Percentiles rank a stretch among this genome's conserved stretches.
Evolutionary conservation across 2,329 filamentous ascomycete genomes (phyloP).

Genomic region (Didymella exigua): DNA sequence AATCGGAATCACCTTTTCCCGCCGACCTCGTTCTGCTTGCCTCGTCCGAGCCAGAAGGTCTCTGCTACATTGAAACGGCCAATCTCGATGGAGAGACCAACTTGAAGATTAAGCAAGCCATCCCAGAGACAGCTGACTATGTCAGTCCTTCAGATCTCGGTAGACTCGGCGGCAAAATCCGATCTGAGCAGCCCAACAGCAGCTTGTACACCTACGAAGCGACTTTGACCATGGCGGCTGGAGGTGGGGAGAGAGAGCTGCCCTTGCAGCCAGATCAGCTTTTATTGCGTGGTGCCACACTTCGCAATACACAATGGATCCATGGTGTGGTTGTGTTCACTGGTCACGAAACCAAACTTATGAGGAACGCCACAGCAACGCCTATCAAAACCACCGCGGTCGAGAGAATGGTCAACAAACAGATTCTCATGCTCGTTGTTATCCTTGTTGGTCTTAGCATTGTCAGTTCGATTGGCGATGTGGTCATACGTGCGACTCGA

Average conservation of each 20-base stretch:
- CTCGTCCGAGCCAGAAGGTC: constrained; percentile 93
- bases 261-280: constrained; percentile 90
- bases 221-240: constrained; percentile 86
- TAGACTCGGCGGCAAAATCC: constrained; percentile 81
- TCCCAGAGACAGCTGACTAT: constrained; percentile 87
- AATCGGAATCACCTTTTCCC: constrained; percentile 94
- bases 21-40: constrained; percentile 91
- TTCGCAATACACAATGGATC: constrained; percentile 96
- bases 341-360: constrained; percentile 97
- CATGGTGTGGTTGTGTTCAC: constrained; percentile 96
- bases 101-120: constrained; percentile 96
- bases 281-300: constrained; percentile 86
- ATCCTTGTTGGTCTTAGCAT: constrained; percentile 85
- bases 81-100: constrained; percentile 98
- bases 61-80: constrained; percentile 98
- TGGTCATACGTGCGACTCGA: constrained; percentile 72
- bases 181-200: constrained; percentile 97
- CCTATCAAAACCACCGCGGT: constrained; percentile 98
- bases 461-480: constrained; percentile 87
- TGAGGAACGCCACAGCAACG: constrained; percentile 96
- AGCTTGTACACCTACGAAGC: constrained; percentile 98
- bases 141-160: constrained; percentile 87
- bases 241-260: constrained; percentile 91
- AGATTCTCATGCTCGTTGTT: constrained; percentile 86
- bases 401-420: constrained; percentile 88